Evolutionary conservation across 1,284 basidiomycete genomes (phyloP).

Genomic region (Vanrija sp.): DNA sequence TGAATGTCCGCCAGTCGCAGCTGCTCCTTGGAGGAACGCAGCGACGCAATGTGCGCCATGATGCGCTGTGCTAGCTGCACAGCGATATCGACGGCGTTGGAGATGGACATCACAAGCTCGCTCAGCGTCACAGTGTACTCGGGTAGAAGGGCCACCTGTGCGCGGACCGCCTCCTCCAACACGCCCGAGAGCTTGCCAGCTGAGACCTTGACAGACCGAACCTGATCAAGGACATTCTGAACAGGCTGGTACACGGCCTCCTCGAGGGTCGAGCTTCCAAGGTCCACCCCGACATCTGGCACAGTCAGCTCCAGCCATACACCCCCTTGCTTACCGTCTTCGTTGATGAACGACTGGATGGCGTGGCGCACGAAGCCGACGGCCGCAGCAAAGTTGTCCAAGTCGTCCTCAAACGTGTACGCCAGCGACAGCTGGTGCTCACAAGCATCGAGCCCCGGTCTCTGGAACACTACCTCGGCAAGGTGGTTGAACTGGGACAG

Average conservation of each 20-base stretch:
- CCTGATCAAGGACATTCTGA: slow-evolving; percentile 73
- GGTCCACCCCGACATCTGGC: slow-evolving; percentile 66
- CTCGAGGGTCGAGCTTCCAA: slow-evolving; percentile 68
- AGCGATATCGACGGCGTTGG: slow-evolving; percentile 81
- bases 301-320: not conserved
- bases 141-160: slow-evolving; percentile 66
- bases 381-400: slow-evolving; percentile 87
- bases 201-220: slow-evolving; percentile 70
- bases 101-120: slow-evolving; percentile 64
- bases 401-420: slow-evolving; percentile 74
- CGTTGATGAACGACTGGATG: slow-evolving; percentile 65
- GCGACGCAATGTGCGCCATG: slow-evolving; percentile 70
- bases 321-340: slow-evolving; percentile 59
- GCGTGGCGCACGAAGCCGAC: slow-evolving; percentile 82
- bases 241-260: slow-evolving; percentile 72
- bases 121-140: slow-evolving; percentile 68
- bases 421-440: slow-evolving; percentile 84
- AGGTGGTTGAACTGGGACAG: slow-evolving; percentile 88
- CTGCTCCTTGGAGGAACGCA: slow-evolving; percentile 67
- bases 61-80: slow-evolving; percentile 87
- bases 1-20: slow-evolving; percentile 72
- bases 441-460: slow-evolving; percentile 75
- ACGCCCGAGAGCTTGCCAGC: slow-evolving; percentile 83
- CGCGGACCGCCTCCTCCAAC: slow-evolving; percentile 70
- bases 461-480: slow-evolving; percentile 74